Base-by-base conservation (phyloP, 805 yeast species). In the Suhomyces xylopsoci region DNA sequence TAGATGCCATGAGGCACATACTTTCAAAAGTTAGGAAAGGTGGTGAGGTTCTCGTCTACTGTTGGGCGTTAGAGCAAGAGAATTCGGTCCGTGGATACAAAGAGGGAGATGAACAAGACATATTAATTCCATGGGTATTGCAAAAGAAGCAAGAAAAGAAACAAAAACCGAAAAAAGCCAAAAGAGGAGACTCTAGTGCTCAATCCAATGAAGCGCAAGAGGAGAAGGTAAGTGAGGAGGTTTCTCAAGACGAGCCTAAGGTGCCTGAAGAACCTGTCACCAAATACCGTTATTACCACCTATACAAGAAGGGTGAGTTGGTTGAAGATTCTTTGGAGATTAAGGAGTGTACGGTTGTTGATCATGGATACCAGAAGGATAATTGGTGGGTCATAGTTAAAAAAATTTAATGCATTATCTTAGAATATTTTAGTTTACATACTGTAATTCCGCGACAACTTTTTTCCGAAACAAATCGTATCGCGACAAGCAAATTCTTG, bases 61-160 rank as follows among this genome's bases (percentile, higher is more conserved):
- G 96, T 49, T 94, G 99, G 99, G 99, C 99, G 0, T 69, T 94
- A 49, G 99, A 94, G 58, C 99, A 94, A 67, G 88, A 85, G 52
- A 79, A 77, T 22, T 88, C 96, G 0, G 78, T 97, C 59, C 78
- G 98, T 61, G 98, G 98, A 0, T 94, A 90, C 71, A 85, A 87
- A 58, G 92, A 84, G 59, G 96, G 96, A 9, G 91, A 87, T 82
- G 91, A 88, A 50, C 98, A 90, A 66, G 99, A 94, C 65, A 88
- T 93, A 1, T 70, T 94, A 61, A 97, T 94, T 17, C 99, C 99
- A 0, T 94, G 99, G 99, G 97, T 92, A 1, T 71, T 85, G 28
- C 83, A 83, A 57, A 76, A 77, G 51, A 79, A 77, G 55, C 69
- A 71, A 45, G 69, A 70, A 38, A 78, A 77, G 59, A 66, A 58